Evolutionary conservation across 208 protist genomes (phyloP).

Genomic region (Naegleria lovaniensis): DNA sequence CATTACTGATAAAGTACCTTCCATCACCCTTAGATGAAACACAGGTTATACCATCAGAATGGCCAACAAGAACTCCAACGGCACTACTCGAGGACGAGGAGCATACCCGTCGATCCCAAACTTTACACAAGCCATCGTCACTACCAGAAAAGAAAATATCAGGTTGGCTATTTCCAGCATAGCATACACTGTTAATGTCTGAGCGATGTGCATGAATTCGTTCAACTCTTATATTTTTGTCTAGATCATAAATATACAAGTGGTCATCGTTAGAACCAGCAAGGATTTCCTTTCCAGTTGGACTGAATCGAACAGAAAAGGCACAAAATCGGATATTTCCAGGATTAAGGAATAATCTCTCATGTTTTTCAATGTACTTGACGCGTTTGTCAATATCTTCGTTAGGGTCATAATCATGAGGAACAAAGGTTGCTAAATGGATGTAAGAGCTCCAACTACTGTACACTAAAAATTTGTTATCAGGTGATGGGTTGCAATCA

Average conservation of each 20-base stretch:
- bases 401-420: not conserved
- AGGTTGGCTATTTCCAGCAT: constrained; percentile 12
- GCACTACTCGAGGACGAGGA: not conserved
- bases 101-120: constrained; percentile 34
- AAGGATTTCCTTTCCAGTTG: constrained; percentile 28
- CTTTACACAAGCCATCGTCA: constrained; percentile 39
- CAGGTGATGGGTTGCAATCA: constrained; percentile 27
- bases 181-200: constrained; percentile 41
- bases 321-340: constrained; percentile 32
- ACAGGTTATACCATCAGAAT: constrained; percentile 38
- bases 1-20: constrained; percentile 36
- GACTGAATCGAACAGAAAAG: constrained; percentile 37
- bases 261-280: constrained; percentile 29
- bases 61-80: constrained; percentile 37
- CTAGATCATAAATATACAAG: constrained; percentile 42
- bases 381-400: not conserved
- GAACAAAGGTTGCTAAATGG: not conserved
- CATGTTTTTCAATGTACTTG: not conserved
- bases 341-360: not conserved
- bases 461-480: constrained; percentile 35
- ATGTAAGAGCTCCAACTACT: constrained; percentile 27
- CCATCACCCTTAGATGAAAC: constrained; percentile 42
- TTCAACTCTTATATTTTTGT: not conserved
- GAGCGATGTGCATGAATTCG: constrained; percentile 10
- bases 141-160: constrained; percentile 39